Conservation (phyloP, 805 yeast genomes). For the Wickerhamiella vanderwaltii region DNA sequence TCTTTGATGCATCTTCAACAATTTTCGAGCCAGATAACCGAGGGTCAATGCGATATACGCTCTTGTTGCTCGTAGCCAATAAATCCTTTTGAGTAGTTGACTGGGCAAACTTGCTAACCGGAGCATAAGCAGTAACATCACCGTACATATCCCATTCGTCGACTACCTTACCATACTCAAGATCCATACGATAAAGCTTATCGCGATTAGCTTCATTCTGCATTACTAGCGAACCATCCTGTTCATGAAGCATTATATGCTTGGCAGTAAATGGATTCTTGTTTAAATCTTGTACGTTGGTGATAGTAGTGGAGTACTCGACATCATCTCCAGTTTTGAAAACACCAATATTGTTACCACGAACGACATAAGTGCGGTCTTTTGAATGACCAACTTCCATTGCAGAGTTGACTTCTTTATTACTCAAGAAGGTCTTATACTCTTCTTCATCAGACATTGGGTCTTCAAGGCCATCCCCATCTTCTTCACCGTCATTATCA, state of each 20-base stretch:
- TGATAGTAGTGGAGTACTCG: constrained; percentile 56
- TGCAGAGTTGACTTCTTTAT: constrained; percentile 42
- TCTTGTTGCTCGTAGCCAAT: constrained; percentile 52
- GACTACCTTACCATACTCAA: constrained; percentile 67
- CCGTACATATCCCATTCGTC: constrained; percentile 53
- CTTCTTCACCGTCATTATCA: constrained; percentile 29
- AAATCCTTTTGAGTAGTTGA: constrained; percentile 62
- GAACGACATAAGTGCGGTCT: constrained; percentile 64
- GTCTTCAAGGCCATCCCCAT: constrained; percentile 27
- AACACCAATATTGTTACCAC: constrained; percentile 72
- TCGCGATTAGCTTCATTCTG: constrained; percentile 39
- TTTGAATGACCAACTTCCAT: constrained; percentile 59
- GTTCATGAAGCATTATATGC: constrained; percentile 64
- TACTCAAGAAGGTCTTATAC: constrained; percentile 17
- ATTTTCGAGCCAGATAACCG: constrained; percentile 47
- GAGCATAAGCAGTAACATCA: constrained; percentile 46
- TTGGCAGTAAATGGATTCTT: constrained; percentile 45
- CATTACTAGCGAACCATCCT: constrained; percentile 56
- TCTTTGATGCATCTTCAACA: constrained; percentile 43
- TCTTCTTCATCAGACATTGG: constrained; percentile 29
- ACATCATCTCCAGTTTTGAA: constrained; percentile 47
- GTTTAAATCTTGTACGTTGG: constrained; percentile 39
- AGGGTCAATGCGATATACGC: constrained; percentile 71
- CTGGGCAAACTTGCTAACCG: constrained; percentile 63
- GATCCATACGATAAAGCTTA: constrained; percentile 59